Evolutionary conservation across 768 basidiomycete species (phyloP).

Genomic region (Calocybe cyanea): DNA sequence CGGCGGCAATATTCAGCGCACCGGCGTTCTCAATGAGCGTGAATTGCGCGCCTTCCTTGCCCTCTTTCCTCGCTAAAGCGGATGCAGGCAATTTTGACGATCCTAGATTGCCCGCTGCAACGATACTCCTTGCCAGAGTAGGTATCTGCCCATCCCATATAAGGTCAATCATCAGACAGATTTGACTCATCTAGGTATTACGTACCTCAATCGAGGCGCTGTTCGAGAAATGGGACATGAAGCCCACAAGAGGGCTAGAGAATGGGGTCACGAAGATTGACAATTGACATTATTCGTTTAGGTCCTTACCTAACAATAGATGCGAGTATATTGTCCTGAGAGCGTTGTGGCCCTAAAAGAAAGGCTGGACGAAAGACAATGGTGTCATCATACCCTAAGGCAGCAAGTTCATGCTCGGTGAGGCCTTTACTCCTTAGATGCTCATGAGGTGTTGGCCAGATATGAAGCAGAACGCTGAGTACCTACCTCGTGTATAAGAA

Average conservation of each 20-base stretch:
- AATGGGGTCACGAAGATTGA: not conserved
- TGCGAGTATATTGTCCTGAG: conserved; percentile 37
- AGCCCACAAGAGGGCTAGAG: conserved; percentile 32
- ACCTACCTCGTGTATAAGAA: conserved; percentile 53
- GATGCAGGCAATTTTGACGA: conserved; percentile 42
- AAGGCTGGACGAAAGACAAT: conserved; percentile 65
- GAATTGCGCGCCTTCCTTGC: conserved; percentile 35
- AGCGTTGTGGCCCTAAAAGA: conserved; percentile 46
- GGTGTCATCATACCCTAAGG: conserved; percentile 65
- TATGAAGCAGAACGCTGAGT: conserved; percentile 6
- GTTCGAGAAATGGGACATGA: conserved; percentile 34
- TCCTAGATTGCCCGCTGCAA: conserved; percentile 52
- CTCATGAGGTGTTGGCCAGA: not conserved
- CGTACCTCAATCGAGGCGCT: conserved; percentile 43
- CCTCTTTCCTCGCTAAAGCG: conserved; percentile 38
- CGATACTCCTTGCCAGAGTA: conserved; percentile 51
- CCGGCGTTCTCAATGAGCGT: conserved; percentile 57
- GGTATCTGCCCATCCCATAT: conserved; percentile 34
- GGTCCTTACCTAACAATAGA: conserved; percentile 32
- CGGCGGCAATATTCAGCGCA: conserved; percentile 34
- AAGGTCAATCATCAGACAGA: not conserved
- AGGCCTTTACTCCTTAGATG: conserved; percentile 63
- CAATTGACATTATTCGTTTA: not conserved
- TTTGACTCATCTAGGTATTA: conserved; percentile 1
- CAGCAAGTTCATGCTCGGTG: conserved; percentile 66